phyloP scores from a whole-genome alignment of 2,329 filamentous ascomycete genomes.

The Exophiala spinifera region DNA sequence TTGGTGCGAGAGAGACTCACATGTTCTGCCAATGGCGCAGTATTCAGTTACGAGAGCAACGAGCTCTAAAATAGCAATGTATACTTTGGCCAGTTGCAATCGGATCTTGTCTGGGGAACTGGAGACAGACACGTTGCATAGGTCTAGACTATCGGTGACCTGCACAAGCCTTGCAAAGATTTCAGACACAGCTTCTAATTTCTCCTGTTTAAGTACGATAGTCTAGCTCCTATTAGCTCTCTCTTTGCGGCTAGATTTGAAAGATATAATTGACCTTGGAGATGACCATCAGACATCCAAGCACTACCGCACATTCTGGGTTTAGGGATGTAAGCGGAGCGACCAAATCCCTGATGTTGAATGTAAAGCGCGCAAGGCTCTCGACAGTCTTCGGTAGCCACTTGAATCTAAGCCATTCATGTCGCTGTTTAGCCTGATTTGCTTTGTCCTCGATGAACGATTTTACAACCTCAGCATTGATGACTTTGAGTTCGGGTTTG shows the following conservation, averaged over 20 bases:
- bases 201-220: constrained; percentile 4
- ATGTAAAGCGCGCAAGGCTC: constrained; percentile 3
- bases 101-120: constrained; percentile 1
- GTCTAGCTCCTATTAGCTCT: background rate
- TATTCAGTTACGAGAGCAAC: constrained; percentile 4
- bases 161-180: constrained; percentile 1
- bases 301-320: constrained; percentile 1
- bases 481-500: too few relatives aligned
- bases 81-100: background rate
- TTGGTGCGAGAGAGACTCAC: background rate
- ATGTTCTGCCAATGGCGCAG: constrained; percentile 11
- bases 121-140: background rate
- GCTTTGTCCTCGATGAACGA: too few relatives aligned
- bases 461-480: too few relatives aligned
- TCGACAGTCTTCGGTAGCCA: background rate
- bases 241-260: too few relatives aligned
- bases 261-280: constrained; percentile 3
- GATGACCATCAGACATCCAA: constrained; percentile 6
- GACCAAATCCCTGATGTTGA: constrained; percentile 1
- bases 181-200: background rate
- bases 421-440: too few relatives aligned
- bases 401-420: too few relatives aligned
- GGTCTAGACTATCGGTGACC: background rate
- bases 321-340: constrained; percentile 1
- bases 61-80: constrained; percentile 4